Evolutionary conservation across 495 filamentous ascomycete genomes (phyloP), one percentile per base, ranked within the genome.

Genomic region (Penicillium desertorum): DNA sequence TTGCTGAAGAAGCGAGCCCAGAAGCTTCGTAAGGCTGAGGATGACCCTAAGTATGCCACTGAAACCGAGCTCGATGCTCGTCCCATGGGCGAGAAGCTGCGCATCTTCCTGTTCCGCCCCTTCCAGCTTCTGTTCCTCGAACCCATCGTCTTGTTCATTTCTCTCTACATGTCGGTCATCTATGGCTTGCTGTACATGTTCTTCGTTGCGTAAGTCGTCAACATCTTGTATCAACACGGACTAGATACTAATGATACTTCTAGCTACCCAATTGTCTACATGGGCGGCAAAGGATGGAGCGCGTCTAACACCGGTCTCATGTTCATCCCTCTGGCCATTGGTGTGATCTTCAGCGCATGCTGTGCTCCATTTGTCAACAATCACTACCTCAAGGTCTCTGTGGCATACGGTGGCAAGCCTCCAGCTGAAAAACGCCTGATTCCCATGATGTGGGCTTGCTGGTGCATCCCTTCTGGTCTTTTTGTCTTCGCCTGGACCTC

Each of bases 401-500:
- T 64, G 1, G 80, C 85, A 61, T 75, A 86, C 69, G 76, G 81
- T 62, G 88, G 87, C 58, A 81, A 82, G 43, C 89, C 89, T 2
- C 88, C 88, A 2, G 84, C 89, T 12, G 90, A 95, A 66, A 72
- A 80, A 10, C 83, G 90, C 43, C 76, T 95, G 9, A 87, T 91
- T 51, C 89, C 89, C 12, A 92, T 93, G 89, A 93, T 95, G 90
- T 65, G 79, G 19, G 85, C 83, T 27, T 93, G 89, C 79, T 92
- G 88, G 88, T 79, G 82, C 60, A 83, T 92, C 62, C 88, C 88
- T 0, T 75, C 89, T 45, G 88, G 87, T 12, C 74, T 92, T 6
- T 92, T 93, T 71, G 89, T 92, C 68, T 93, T 93, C 70, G 90
- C 88, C 34, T 92, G 90, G 90, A 83, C 87, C 2, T 89, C 86